These are phyloP conservation scores for Phytophthora rubi DNA, from an alignment of 352 stramenopile genomes.

Conservation along the genomic window DNA sequence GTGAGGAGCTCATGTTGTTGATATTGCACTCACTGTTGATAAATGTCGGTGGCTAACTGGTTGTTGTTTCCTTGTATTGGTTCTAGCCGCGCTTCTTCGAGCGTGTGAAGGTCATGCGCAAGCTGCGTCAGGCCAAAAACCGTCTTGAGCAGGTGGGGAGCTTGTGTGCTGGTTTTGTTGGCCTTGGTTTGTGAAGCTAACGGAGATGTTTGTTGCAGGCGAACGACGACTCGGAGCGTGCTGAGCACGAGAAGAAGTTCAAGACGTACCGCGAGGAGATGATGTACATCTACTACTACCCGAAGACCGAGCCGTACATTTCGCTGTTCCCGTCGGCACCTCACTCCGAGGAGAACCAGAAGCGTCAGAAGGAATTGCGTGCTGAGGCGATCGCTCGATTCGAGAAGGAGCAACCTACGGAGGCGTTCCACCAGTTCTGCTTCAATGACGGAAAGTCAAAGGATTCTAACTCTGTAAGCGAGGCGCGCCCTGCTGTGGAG, in stretches of 20 bases:
- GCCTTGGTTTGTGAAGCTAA: not conserved
- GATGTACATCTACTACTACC: slow-evolving; percentile 88
- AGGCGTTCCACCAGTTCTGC: slow-evolving; percentile 81
- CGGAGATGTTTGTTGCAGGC: slow-evolving; percentile 28
- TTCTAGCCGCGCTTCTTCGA: slow-evolving; percentile 80
- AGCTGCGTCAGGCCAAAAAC: slow-evolving; percentile 65
- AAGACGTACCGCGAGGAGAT: slow-evolving; percentile 64
- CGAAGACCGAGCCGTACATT: slow-evolving; percentile 73
- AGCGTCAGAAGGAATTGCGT: slow-evolving; percentile 56
- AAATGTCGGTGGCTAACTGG: too few relatives aligned
- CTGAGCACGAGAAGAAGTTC: slow-evolving; percentile 46
- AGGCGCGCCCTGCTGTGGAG: slow-evolving; percentile 40
- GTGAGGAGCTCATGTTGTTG: slow-evolving; percentile 26
- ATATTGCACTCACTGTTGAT: too few relatives aligned
- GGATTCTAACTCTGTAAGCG: slow-evolving; percentile 12
- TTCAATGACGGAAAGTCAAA: slow-evolving; percentile 59
- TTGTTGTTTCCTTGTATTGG: slow-evolving; percentile 8
- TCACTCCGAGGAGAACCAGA: slow-evolving; percentile 57
- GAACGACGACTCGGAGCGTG: slow-evolving; percentile 47
- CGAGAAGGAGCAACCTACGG: slow-evolving; percentile 57
- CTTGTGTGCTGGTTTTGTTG: not conserved
- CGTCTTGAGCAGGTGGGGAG: slow-evolving; percentile 52
- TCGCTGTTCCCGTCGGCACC: slow-evolving; percentile 67
- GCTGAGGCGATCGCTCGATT: slow-evolving; percentile 55
- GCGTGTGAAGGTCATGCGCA: slow-evolving; percentile 86